Base-by-base conservation (phyloP, 2,329 filamentous ascomycete genomes). In the Pyrenochaeta sp. region DNA sequence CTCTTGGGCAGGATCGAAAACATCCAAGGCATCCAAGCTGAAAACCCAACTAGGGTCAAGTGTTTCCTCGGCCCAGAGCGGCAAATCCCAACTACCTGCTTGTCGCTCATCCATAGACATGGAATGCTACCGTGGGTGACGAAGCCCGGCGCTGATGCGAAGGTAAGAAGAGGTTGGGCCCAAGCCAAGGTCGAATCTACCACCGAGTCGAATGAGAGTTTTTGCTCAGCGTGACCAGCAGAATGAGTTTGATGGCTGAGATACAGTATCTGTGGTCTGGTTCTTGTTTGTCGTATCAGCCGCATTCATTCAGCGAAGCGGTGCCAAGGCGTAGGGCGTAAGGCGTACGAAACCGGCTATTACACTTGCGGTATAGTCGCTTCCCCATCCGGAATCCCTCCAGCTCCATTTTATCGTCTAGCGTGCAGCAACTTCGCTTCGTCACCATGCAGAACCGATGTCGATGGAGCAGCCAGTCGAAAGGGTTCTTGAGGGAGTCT, bases 401-500 rank as follows among this genome's bases (percentile, higher is more conserved):
- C n/a, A 24, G 8, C 12, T 37, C 5, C n/a, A 24, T 27, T 5
- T 13, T 30, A 30, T 30, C 15, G 28, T 19, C 27, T 19, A 46
- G 25, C 27, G 44, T 46, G 44, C 44, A 10, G 40, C 40, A 27
- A 25, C 40, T 24, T 25, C 40, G 40, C 7, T 15, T 25, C 40
- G 40, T 43, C 40, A 2, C 24, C 10, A 25, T 27, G 3, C 19
- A 25, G 6, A 42, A 3, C 32, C 40, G 3, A 22, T 6, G 4
- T 40, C 22, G 1, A 61, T 61, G 58, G 51, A 52, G 40, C 47
- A 34, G 15, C n/a, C 39, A 0, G 28, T 34, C 22, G 52, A 34
- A 4, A 52, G 5, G 10, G 54, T 72, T 0, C 55, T 72, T 0
- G 65, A 72, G 50, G 69, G 69, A 1, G 47, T 72, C 3, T 72